Percentiles rank a stretch among this genome's conserved stretches.
Conservation (phyloP, 352 stramenopile species). For the Vaucheria bursata region DNA sequence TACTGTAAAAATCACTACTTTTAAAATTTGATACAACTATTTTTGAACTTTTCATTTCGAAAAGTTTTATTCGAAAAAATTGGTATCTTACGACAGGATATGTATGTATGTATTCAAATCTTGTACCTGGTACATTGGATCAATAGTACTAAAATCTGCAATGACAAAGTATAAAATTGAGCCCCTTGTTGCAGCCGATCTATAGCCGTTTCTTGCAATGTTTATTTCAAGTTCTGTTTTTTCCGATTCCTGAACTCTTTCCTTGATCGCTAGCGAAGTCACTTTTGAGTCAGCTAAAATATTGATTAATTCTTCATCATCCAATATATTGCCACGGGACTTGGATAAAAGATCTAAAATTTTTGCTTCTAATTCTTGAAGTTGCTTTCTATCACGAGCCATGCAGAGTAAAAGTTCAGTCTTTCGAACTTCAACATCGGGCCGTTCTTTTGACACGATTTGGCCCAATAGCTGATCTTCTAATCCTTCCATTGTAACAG, state of each 20-base stretch:
- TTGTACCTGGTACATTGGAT: slow-evolving; percentile 82
- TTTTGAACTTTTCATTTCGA: too few species aligned
- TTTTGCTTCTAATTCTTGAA: slow-evolving; percentile 80
- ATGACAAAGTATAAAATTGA: slow-evolving; percentile 91
- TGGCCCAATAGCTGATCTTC: slow-evolving; percentile 78
- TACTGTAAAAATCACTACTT: too few species aligned
- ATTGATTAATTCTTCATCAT: slow-evolving; percentile 68
- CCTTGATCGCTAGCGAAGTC: slow-evolving; percentile 54
- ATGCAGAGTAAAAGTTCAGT: slow-evolving; percentile 80
- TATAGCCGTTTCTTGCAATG: slow-evolving; percentile 69
- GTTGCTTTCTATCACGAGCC: slow-evolving; percentile 79
- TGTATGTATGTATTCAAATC: too few species aligned
- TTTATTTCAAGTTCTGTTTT: slow-evolving; percentile 80
- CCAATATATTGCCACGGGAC: slow-evolving; percentile 77
- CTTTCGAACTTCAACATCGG: slow-evolving; percentile 84
- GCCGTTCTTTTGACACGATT: slow-evolving; percentile 72
- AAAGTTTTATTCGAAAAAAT: too few species aligned
- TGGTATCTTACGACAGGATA: too few species aligned
- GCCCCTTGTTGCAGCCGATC: slow-evolving; percentile 71
- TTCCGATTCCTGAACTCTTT: slow-evolving; percentile 77
- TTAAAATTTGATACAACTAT: too few species aligned
- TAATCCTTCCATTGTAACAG: slow-evolving; percentile 81
- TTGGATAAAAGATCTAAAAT: slow-evolving; percentile 82
- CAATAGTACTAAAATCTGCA: slow-evolving; percentile 74
- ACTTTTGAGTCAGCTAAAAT: slow-evolving; percentile 55